phyloP scores from a whole-genome alignment of 1,284 basidiomycete genomes.

The Laetiporus sulphureus region DNA sequence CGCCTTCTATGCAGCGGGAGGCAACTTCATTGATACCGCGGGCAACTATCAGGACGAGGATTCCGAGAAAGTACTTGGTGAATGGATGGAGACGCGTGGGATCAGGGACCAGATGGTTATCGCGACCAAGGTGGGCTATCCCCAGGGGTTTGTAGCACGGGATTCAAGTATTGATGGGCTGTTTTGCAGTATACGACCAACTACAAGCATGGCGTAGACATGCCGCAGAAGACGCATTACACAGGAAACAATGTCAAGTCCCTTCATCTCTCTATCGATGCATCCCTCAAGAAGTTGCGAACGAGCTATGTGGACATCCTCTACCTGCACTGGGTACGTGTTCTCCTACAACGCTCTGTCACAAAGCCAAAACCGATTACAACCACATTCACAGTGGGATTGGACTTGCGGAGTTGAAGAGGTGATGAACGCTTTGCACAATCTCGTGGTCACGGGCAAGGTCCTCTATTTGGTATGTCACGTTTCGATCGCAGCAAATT shows the following conservation, averaged over 20 bases:
- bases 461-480: conserved; percentile 36
- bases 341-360: not conserved
- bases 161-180: not conserved
- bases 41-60: conserved; percentile 27
- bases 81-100: conserved; percentile 35
- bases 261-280: conserved; percentile 27
- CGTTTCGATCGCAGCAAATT: no score
- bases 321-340: conserved; percentile 47
- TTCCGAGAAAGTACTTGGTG: conserved; percentile 32
- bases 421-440: conserved; percentile 43
- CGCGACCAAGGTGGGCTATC: conserved; percentile 35
- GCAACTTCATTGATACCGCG: no score
- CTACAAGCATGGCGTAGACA: conserved; percentile 18
- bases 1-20: conserved; percentile 26
- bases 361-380: no score
- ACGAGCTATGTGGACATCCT: conserved; percentile 44
- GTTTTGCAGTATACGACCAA: conserved; percentile 30
- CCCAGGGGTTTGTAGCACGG: no score
- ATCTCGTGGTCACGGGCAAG: conserved; percentile 35
- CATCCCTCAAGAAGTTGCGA: conserved; percentile 36
- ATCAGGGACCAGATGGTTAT: conserved; percentile 38
- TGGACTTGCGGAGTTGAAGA: no score
- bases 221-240: conserved; percentile 30
- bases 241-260: conserved; percentile 38
- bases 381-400: conserved; percentile 36